Conservation (phyloP, 192 early-diverging fungal species). For the Entomortierella chlamydospora region DNA sequence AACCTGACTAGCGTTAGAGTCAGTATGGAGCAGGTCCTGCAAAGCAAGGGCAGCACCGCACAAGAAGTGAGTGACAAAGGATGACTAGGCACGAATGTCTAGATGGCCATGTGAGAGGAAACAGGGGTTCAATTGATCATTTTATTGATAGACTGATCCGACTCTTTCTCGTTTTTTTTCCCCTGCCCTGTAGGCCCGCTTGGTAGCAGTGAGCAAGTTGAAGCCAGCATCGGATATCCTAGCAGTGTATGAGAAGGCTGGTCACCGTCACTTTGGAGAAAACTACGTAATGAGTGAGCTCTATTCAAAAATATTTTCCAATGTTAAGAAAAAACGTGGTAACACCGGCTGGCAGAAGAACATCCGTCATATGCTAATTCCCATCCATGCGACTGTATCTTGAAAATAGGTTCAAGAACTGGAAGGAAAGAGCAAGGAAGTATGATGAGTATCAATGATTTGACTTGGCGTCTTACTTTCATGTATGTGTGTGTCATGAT, state of each 20-base stretch:
- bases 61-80: conserved; percentile 9
- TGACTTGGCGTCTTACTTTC: neutral
- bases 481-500: too few species aligned
- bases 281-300: conserved; percentile 77
- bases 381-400: neutral
- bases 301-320: neutral
- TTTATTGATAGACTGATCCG: neutral
- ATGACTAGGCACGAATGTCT: neutral
- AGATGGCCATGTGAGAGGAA: neutral
- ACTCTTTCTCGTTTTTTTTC: neutral
- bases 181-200: conserved; percentile 54
- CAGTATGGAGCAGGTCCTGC: conserved; percentile 13
- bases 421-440: conserved; percentile 84
- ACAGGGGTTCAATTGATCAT: neutral
- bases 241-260: conserved; percentile 76
- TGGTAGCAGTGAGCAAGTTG: conserved; percentile 96
- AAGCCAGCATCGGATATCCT: conserved; percentile 87
- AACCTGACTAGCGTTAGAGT: conserved; percentile 17
- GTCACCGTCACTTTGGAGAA: conserved; percentile 97
- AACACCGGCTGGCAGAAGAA: neutral
- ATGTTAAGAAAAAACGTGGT: too few species aligned
- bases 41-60: conserved; percentile 7
- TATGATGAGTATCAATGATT: conserved; percentile 16
- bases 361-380: neutral
- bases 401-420: conserved; percentile 87